Evolutionary conservation across 2,329 filamentous ascomycete genomes (phyloP), one percentile per base, ranked within the genome.

Genomic region (Diplocarpon rosae): DNA sequence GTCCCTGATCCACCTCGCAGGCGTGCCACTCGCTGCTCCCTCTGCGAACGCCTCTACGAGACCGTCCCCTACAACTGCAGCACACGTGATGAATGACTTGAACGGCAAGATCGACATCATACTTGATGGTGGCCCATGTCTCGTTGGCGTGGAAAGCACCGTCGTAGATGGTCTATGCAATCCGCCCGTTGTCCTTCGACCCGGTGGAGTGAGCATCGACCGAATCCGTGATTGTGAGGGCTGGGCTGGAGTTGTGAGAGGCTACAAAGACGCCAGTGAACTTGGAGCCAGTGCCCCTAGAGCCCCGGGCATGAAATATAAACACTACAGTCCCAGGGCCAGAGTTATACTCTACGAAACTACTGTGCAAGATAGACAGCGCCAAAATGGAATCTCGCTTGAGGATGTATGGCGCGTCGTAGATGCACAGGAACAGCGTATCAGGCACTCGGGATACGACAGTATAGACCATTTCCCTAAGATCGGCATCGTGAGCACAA

Each of bases 301-400:
- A 45, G 92, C 92, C 1, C 92, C 92, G 0, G 92, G 92, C 1
- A 98, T 98, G 92, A 98, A 98, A 66, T 98, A 98, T 63, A 86
- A 92, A 61, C 92, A 98, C 62, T 98, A 98, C 60, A 94, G 89
- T 35, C 92, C 92, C 1, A 85, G 81, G 62, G 93, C 92, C 1
- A 78, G 73, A 37, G 89, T 98, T 2, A 69, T 94, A 12, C 69
- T 96, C 1, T 94, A 88, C 60, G 86, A 95, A 61, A 65, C 75
- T 20, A 2, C 34, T 4, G 6, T 42, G 15, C n/a, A 37, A 27
- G n/a, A 30, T 48, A 60, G 27, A 52, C 55, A 17, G 51, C 53
- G 12, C 54, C 59, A 20, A 59, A 52, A 34, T 11, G 42, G 42
- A 10, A 45, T 52, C 15, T 34, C 49, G 7, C 20, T 24, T 1